phyloP scores from a whole-genome alignment of 2,329 filamentous ascomycete genomes.

The Mycosphaerella sp. region DNA sequence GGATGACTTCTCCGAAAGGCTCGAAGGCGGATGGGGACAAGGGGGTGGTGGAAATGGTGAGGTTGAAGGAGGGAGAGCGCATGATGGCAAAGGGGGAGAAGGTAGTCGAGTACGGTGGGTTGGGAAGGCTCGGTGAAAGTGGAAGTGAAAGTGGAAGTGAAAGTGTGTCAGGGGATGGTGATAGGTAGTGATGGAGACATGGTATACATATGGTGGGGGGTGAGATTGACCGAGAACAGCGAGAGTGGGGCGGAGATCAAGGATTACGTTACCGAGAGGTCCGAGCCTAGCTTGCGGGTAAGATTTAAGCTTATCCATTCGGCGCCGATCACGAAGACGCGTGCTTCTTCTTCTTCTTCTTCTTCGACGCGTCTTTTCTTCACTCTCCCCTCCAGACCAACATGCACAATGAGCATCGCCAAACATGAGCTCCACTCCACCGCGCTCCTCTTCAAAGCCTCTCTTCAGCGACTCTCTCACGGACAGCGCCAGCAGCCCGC shows the following conservation, averaged over 20 bases:
- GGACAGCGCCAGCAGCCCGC: constrained; percentile 39
- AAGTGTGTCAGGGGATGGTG: too few relatives aligned
- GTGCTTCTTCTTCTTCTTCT: too few relatives aligned
- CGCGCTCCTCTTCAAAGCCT: constrained; percentile 14
- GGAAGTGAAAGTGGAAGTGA: too few relatives aligned
- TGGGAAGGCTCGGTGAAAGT: too few relatives aligned
- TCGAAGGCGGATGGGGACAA: constrained; percentile 55
- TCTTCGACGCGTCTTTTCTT: constrained; percentile 2
- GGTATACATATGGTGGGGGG: constrained; percentile 2
- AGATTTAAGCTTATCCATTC: background rate
- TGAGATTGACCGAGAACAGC: background rate
- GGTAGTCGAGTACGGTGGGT: constrained; percentile 37
- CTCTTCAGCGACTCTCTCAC: constrained; percentile 24
- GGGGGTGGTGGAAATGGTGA: background rate
- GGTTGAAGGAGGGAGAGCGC: constrained; percentile 1
- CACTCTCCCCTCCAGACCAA: background rate
- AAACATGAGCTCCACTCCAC: constrained; percentile 18
- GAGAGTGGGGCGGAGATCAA: constrained; percentile 10
- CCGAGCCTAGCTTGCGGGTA: background rate
- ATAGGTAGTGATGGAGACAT: background rate
- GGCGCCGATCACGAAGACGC: background rate
- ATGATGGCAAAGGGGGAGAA: background rate
- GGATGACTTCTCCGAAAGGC: constrained; percentile 75
- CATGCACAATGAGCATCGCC: background rate
- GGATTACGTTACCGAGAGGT: background rate